phyloP scores from a whole-genome alignment of 768 basidiomycete species.

The Leucosporidium creatinivorum region DNA sequence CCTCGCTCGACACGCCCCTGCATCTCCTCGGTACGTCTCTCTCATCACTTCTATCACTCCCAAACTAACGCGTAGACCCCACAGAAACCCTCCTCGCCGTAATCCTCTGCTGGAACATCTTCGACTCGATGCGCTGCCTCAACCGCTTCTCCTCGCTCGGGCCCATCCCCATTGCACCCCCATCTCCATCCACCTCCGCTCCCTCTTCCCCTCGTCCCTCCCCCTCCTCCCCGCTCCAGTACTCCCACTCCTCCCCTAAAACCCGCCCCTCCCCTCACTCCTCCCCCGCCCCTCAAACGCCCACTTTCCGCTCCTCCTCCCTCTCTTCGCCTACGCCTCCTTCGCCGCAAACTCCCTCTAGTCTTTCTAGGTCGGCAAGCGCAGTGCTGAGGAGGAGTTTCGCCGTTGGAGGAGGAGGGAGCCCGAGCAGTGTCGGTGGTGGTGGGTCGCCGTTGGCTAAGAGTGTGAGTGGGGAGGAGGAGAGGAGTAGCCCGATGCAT shows the following conservation, averaged over 20 bases:
- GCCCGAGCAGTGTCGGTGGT: neutral
- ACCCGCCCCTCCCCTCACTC: conserved; percentile 22
- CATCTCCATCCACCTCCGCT: neutral
- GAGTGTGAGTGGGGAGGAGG: neutral
- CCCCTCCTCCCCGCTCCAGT: neutral
- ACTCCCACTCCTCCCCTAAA: conserved; percentile 11
- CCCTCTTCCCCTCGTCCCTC: neutral
- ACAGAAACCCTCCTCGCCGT: conserved; percentile 21
- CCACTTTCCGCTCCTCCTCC: neutral
- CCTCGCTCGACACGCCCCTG: conserved; percentile 24
- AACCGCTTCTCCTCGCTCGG: conserved; percentile 27
- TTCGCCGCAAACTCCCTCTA: conserved; percentile 4
- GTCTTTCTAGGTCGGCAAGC: neutral
- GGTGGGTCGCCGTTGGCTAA: too few species aligned
- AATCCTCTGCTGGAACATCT: conserved; percentile 29
- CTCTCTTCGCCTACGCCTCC: conserved; percentile 19
- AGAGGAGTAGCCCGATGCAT: neutral
- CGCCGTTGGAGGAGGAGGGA: neutral
- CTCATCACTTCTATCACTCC: accelerated
- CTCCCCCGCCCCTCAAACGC: neutral
- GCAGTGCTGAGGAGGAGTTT: neutral
- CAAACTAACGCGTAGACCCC: too few species aligned
- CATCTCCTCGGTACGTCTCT: conserved; percentile 8
- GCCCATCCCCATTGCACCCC: neutral
- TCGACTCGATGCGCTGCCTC: conserved; percentile 22